Evolutionary conservation across 2,329 filamentous ascomycete species (phyloP), one percentile per base, ranked within the genome.

Genomic region (Trichoderma hamatum): DNA sequence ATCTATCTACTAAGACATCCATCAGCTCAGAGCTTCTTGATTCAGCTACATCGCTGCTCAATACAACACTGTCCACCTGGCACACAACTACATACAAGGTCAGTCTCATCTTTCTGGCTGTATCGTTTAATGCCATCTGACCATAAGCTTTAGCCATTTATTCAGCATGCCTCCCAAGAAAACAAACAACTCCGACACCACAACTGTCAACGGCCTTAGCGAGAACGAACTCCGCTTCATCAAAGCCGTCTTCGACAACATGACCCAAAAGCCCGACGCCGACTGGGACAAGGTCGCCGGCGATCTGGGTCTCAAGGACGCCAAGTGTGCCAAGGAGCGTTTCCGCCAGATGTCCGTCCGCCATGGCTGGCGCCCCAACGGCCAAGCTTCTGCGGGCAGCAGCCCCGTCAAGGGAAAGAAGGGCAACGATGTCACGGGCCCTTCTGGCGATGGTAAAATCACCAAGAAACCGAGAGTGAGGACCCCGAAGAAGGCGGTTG

Each of bases 181-280:
- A 70, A 62, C 69, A 5, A 36, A 72, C 30, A 51, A 69, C 56
- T 28, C 65, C 36, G 70, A 71, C 28, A 74, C 68, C 55, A 71
- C 73, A 0, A 34, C 69, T 11, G 67, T 74, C 26, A 60, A 32
- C 4, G 76, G 75, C 11, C 74, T 82, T 56, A 81, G 75, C 13
- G 76, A 78, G 1, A 73, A 69, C 24, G 81, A 82, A 43, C 72
- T 79, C 52, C 76, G 77, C 34, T 81, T 82, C 73, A 76, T 82
- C 73, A 80, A 81, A 67, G 77, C 78, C 14, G 74, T 82, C 49
- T 82, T 83, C 69, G 77, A 81, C 72, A 79, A 81, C 72, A 81
- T 82, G 78, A 79, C 74, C 5, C 72, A 78, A 54, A 80, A 80
- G 70, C 80, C 79, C 7, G 78, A 81, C 9, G 78, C 82, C 32